Base-by-base conservation (phyloP, 129 eudicot species). In the Smallanthus sonchifolius region DNA sequence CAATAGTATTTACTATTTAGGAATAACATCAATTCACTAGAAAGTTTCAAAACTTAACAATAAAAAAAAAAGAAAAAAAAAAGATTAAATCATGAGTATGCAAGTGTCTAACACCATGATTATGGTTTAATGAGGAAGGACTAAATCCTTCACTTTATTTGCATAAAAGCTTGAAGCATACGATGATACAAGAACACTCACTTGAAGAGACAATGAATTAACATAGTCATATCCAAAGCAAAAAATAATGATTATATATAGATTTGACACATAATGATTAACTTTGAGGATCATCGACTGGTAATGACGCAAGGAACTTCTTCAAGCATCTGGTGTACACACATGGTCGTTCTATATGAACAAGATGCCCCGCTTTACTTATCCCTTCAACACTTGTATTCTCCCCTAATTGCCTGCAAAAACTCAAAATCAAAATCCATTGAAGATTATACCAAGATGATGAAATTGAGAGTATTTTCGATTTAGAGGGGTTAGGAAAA, bases 291-390 rank as follows among this genome's bases (percentile, higher is more conserved):
- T 72, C 77, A 61, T 85, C 83, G 6, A 70, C 39, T 6, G 87
- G 77, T 62, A 92, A 72, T 11, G 95, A 89, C 49, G 85, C 77
- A 67, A 93, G 91, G 69, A 88, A 93, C 67, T 78, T 70, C 83
- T 93, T 93, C 72, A 93, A 85, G 72, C 90, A 86, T 36, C 80
- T 70, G 20, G 74, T 88, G 71, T 86, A 93, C 48, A 83, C 89
- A 60, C 95, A 93, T 3, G 98, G 98, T 15, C 96, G 75, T 79
- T 93, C 97, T 7, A 93, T 76, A 64, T 86, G 98, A 79, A 88
- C 97, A 81, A 93, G 86, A 61, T 93, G 96, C 20, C 98, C 98
- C 34, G 96, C 96, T 57, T 93, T 87, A 81, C 70, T 51, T 86
- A 93, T 87, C 70, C 89, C 85, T 73, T 80, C 69, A 38, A 77